These are phyloP conservation scores for Setomelanomma holmii DNA, from an alignment of 2,329 filamentous ascomycete genomes.

Conservation along the genomic window DNA sequence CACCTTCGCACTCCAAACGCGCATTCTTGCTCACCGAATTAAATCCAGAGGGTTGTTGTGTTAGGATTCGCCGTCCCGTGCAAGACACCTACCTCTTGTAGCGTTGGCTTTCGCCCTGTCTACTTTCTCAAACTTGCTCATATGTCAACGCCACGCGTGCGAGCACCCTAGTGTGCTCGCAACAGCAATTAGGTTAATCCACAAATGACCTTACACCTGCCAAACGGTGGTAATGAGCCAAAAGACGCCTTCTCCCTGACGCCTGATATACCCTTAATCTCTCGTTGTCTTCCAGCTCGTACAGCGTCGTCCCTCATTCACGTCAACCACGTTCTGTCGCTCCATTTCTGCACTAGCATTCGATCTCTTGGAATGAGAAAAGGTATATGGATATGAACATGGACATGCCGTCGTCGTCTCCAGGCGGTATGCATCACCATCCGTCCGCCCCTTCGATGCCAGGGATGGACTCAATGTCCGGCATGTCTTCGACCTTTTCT, in stretches of 20 bases:
- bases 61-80: no score
- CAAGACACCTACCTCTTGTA: background rate
- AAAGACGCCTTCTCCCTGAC: background rate
- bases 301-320: no score
- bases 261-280: background rate
- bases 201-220: background rate
- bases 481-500: constrained; percentile 38
- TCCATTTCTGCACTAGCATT: no score
- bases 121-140: constrained; percentile 24
- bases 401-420: constrained; percentile 2
- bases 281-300: no score
- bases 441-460: constrained; percentile 1
- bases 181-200: background rate
- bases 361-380: no score
- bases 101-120: background rate
- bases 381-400: constrained; percentile 11
- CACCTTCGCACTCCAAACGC: no score
- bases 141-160: background rate
- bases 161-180: constrained; percentile 9
- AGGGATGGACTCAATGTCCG: constrained; percentile 17
- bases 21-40: no score
- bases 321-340: no score
- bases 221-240: background rate
- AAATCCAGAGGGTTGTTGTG: no score
- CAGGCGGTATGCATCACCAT: no score